Evolutionary conservation across 768 basidiomycete species (phyloP).

Genomic region (Favolaschia claudopus): DNA sequence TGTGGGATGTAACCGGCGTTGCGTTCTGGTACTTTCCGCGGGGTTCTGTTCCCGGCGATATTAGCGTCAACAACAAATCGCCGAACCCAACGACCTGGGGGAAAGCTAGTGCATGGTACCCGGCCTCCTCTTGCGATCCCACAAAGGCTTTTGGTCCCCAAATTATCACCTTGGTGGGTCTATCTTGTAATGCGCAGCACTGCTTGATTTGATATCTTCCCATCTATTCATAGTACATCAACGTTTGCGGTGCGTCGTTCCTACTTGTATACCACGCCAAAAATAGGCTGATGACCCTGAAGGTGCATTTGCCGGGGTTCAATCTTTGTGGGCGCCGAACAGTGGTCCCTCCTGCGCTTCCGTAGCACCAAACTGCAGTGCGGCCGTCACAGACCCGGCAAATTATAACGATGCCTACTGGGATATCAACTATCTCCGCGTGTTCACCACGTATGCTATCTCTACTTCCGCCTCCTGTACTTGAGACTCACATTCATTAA

Average conservation of each 20-base stretch:
- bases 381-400: conserved; percentile 31
- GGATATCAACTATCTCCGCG: conserved; percentile 49
- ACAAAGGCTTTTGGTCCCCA: conserved; percentile 65
- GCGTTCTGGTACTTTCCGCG: conserved; percentile 54
- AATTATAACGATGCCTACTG: conserved; percentile 49
- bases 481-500: too few species aligned
- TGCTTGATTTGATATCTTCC: too few species aligned
- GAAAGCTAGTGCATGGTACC: conserved; percentile 64
- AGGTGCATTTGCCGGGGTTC: conserved; percentile 12
- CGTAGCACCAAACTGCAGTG: conserved; percentile 17
- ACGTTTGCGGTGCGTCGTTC: conserved; percentile 31
- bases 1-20: conserved; percentile 59
- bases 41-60: conserved; percentile 62
- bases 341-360: conserved; percentile 1
- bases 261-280: too few species aligned
- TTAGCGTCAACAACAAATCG: conserved; percentile 48
- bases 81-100: conserved; percentile 69
- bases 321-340: neutral
- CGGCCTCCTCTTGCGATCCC: conserved; percentile 63
- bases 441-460: conserved; percentile 36
- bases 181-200: too few species aligned
- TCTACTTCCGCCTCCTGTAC: too few species aligned
- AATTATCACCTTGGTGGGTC: conserved; percentile 56
- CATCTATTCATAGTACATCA: conserved; percentile 16
- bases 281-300: neutral